phyloP scores from a whole-genome alignment of 805 yeast genomes.

The Sugiyamaella floridensis region DNA sequence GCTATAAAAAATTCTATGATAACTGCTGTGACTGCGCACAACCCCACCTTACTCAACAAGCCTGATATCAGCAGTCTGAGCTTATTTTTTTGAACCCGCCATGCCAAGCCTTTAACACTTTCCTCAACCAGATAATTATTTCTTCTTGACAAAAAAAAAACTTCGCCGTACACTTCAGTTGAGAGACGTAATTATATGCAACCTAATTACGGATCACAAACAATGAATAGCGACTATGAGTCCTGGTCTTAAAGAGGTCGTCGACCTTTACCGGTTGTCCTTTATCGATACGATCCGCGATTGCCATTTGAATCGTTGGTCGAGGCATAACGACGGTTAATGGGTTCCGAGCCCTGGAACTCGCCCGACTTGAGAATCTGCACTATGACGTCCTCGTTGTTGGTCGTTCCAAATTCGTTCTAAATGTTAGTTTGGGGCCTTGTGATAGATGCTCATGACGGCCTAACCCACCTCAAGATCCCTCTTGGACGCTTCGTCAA shows the following conservation, averaged over 20 bases:
- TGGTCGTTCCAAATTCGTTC: conserved; percentile 58
- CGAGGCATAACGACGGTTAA: conserved; percentile 21
- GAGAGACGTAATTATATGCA: not conserved
- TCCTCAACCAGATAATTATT: too few relatives aligned
- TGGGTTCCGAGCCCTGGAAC: conserved; percentile 33
- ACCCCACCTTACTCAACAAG: not conserved
- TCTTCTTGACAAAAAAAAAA: not conserved
- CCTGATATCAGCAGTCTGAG: not conserved
- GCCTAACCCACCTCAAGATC: conserved; percentile 37
- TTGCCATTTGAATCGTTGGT: conserved; percentile 44
- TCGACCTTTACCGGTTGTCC: too few relatives aligned
- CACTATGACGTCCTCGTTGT: conserved; percentile 52
- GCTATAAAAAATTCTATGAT: too few relatives aligned
- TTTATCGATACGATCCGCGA: conserved; percentile 16
- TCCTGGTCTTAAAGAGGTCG: too few relatives aligned
- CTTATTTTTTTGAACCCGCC: not conserved
- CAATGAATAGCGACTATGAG: not conserved
- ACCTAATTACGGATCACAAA: not conserved
- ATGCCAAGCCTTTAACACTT: not conserved
- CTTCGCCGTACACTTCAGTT: not conserved
- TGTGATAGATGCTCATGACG: too few relatives aligned
- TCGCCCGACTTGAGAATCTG: conserved; percentile 55
- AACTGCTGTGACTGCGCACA: not conserved
- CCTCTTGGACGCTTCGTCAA: conserved; percentile 63
- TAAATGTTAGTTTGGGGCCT: conserved; percentile 12